phyloP scores from a whole-genome alignment of 345 rosid genomes.

The Gossypium rotundifolium region DNA sequence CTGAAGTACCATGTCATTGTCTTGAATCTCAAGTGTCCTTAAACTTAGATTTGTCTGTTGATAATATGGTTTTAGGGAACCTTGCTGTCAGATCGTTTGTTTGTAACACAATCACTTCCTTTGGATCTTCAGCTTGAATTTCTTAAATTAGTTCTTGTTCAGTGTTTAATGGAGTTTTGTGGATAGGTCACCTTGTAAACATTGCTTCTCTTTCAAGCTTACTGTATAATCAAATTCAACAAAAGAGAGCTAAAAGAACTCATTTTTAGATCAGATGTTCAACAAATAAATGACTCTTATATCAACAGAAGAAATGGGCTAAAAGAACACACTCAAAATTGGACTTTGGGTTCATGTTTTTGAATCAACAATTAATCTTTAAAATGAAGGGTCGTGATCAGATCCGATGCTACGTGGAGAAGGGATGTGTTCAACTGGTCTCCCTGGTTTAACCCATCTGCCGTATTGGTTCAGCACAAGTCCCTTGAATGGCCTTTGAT shows the following conservation, averaged over 20 bases:
- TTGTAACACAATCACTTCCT: neutral
- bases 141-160: neutral
- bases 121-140: neutral
- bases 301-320: neutral
- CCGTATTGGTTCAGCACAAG: constrained; percentile 50
- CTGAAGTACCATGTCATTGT: neutral
- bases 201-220: neutral
- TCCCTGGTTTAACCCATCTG: constrained; percentile 66
- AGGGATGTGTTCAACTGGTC: constrained; percentile 63
- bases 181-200: neutral
- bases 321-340: neutral
- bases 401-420: constrained; percentile 31
- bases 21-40: neutral
- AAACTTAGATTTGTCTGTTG: neutral
- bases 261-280: neutral
- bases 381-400: neutral
- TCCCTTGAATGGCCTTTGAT: constrained; percentile 50
- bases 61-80: neutral
- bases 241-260: neutral
- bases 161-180: neutral
- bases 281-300: constrained; percentile 3
- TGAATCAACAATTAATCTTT: neutral
- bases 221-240: neutral
- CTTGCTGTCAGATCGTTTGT: constrained; percentile 2
- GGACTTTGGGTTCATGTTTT: neutral